Base-by-base conservation (phyloP, 1,284 basidiomycete species). In the Hortiboletus rubellus region DNA sequence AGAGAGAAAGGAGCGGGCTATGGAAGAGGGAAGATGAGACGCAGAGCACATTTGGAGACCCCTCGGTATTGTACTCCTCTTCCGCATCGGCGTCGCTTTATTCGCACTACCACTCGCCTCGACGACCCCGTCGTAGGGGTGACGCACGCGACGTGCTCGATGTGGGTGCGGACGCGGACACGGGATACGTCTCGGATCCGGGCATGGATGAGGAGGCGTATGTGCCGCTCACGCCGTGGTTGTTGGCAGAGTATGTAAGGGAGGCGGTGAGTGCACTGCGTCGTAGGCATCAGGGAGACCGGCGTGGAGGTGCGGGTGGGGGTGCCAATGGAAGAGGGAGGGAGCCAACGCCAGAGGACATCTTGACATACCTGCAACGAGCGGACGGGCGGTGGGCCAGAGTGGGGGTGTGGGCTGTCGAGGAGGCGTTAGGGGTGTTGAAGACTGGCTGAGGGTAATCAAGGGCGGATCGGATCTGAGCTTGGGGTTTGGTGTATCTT, bases 381-480 rank as follows among this genome's bases (percentile, higher is more conserved):
- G 73, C 68, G 44, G 87, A 91, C 63, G 84, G 80, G 58, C 75
- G 81, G 50, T 91, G 88, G 89, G 77, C 74, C 56, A 76, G 77
- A 59, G 70, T 91, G 9, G 83, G 85, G 0, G 76, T 78, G 48
- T 89, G 85, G 82, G 75, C 77, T 49, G 76, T 91, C 0, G 76
- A 82, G 57, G 86, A 86, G 49, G 82, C 85, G 3, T 61, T 91
- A 64, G 43, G 46, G 15, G 14, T 61, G 27, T 42, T 61, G 55
- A 68, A 34, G n/a, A 24, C n/a, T 0, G 36, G 46, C 5, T 54
- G 37, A 55, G 5, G n/a, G 33, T 5, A 9, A 22, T 12, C n/a
- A 30, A 46, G 15, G 7, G 24, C 10, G 3, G 2, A 31, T 46
- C 2, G 11, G 12, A 30, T 7, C 11, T 37, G 36, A 15, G 14